These are phyloP conservation scores for Linderniella brevidens DNA, from an alignment of 257 asterid species.

Conservation along the genomic window DNA sequence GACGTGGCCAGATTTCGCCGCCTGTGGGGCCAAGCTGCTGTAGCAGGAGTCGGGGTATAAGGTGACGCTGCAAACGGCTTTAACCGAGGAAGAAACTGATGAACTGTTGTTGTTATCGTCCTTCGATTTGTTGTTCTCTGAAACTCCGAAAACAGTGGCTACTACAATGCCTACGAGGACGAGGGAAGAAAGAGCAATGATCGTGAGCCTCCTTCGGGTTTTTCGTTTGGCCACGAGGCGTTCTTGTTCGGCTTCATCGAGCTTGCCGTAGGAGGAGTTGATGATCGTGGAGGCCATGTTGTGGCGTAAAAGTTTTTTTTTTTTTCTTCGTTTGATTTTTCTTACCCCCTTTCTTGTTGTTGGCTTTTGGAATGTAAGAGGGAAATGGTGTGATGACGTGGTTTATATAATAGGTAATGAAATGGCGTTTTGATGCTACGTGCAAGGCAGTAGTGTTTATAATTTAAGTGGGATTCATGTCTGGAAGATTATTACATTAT, in stretches of 20 bases:
- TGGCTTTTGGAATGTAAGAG: too few species aligned
- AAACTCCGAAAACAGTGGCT: slow-evolving; percentile 35
- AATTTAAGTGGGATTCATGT: too few species aligned
- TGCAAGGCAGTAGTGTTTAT: too few species aligned
- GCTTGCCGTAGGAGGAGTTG: slow-evolving; percentile 33
- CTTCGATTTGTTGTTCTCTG: slow-evolving; percentile 11
- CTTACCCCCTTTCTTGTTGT: too few species aligned
- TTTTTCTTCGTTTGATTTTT: too few species aligned
- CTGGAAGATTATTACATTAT: too few species aligned
- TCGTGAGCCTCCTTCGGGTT: slow-evolving; percentile 31
- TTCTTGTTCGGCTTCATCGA: slow-evolving; percentile 40
- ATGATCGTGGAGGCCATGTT: slow-evolving; percentile 23
- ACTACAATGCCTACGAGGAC: slow-evolving; percentile 37
- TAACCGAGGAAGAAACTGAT: slow-evolving; percentile 18
- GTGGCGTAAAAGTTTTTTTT: background rate
- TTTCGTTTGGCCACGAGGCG: slow-evolving; percentile 32
- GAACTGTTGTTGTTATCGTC: slow-evolving; percentile 10
- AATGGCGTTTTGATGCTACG: too few species aligned
- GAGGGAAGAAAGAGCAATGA: slow-evolving; percentile 32
- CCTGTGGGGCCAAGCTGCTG: slow-evolving; percentile 26
- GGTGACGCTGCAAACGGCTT: slow-evolving; percentile 25
- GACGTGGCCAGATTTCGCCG: slow-evolving; percentile 18
- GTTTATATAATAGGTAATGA: slow-evolving; percentile 3
- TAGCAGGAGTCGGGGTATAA: slow-evolving; percentile 42
- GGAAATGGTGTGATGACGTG: slow-evolving; percentile 4